phyloP scores from a whole-genome alignment of 495 filamentous ascomycete genomes.

The Penicillium macrosclerotiorum region DNA sequence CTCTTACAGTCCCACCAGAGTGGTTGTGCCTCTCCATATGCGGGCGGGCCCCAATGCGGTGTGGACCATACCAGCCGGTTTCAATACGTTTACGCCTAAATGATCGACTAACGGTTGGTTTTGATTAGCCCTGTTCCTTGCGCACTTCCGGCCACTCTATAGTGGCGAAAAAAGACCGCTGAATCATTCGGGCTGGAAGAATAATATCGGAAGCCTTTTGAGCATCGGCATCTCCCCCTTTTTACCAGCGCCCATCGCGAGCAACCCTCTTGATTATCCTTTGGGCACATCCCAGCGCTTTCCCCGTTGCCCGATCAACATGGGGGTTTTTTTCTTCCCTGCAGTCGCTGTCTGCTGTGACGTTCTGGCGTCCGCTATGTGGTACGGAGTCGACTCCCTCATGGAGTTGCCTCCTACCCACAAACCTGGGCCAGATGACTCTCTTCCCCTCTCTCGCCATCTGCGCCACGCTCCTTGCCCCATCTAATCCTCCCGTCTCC shows the following conservation, averaged over 20 bases:
- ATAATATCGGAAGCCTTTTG: conserved; percentile 16
- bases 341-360: too few relatives aligned
- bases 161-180: conserved; percentile 23
- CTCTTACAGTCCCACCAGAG: not conserved
- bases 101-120: conserved; percentile 19
- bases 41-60: not conserved
- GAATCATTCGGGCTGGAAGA: conserved; percentile 18
- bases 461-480: conserved; percentile 14
- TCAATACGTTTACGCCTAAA: conserved; percentile 16
- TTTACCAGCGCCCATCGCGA: conserved; percentile 8
- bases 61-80: conserved; percentile 14
- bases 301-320: not conserved
- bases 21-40: not conserved
- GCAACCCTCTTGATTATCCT: conserved; percentile 1
- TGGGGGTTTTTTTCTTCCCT: too few relatives aligned
- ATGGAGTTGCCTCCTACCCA: not conserved
- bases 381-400: too few relatives aligned
- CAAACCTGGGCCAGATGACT: too few relatives aligned
- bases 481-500: conserved; percentile 6
- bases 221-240: conserved; percentile 16
- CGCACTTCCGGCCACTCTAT: conserved; percentile 12
- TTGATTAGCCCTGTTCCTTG: conserved; percentile 22
- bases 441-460: conserved; percentile 5
- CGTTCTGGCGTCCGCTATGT: too few relatives aligned
- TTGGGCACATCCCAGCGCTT: not conserved